Base-by-base conservation (phyloP, 495 filamentous ascomycete species). In the Parmelia sp. region DNA sequence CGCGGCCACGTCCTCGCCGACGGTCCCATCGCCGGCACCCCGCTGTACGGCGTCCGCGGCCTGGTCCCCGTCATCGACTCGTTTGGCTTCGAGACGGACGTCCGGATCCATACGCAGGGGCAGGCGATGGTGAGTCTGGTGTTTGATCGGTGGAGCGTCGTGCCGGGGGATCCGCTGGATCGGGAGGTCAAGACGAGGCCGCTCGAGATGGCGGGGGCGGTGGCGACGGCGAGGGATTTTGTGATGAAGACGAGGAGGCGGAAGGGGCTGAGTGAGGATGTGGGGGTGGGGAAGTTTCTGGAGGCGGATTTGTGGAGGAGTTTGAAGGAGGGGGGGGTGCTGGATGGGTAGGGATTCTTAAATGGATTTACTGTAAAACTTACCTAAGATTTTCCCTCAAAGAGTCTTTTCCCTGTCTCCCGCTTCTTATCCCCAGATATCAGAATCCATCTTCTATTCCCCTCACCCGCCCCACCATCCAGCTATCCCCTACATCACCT, bases 81-180 rank as follows among this genome's bases (percentile, higher is more conserved):
- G 15, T 98, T 98, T 71, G 94, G 94, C 10, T 97, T 98, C 74
- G 94, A 98, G 76, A 97, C 94, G 4, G 94, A 98, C 77, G 81
- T 97, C 49, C 79, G 94, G 57, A 97, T 97, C 69, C 92, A 96
- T 72, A 97, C 95, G 0, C 92, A 96, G 74, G 93, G 94, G 47
- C 89, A 92, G 72, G 90, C 90, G 37, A 89, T 90, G 73, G 84
- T 96, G 57, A 91, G 86, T 69, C 80, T 97, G n/a, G 90, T 92
- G 1, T 98, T 98, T 75, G 94, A 98, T 69, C 85, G 91, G 47
- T 98, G 94, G 94, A 90, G 81, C 66, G 88, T 96, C 60, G 92
- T 98, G 6, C 94, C 94, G 5, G 94, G 94, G 57, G 95, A 98
- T 72, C 94, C 94, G 31, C 79, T 98, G 12, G 95, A 98, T 71